These are phyloP conservation scores for Aaosphaeria pasadenensis DNA, from an alignment of 2,329 filamentous ascomycete genomes.

Conservation along the genomic window DNA sequence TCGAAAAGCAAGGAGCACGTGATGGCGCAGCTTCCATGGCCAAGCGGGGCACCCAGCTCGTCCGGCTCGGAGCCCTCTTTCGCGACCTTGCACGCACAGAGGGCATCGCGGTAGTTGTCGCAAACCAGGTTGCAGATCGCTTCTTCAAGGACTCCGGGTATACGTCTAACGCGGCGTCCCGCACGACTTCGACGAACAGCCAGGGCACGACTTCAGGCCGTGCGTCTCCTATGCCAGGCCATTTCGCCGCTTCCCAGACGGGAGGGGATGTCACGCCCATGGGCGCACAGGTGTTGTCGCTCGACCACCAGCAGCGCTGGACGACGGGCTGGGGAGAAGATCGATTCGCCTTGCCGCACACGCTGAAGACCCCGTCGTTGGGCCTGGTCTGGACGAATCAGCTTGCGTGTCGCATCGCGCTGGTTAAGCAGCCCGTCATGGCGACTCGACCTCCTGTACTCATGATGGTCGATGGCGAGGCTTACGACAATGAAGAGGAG, in stretches of 20 bases:
- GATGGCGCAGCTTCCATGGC: slow-evolving; percentile 57
- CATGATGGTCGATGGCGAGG: slow-evolving; percentile 32
- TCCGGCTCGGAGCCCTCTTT: slow-evolving; percentile 71
- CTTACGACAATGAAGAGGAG: slow-evolving; percentile 39
- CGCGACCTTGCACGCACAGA: slow-evolving; percentile 72
- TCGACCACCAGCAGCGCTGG: slow-evolving; percentile 90
- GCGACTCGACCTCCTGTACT: slow-evolving; percentile 19
- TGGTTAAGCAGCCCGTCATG: slow-evolving; percentile 67
- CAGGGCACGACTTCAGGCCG: slow-evolving; percentile 16
- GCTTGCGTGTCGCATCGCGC: slow-evolving; percentile 74
- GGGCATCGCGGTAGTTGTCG: slow-evolving; percentile 80
- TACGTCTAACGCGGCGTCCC: slow-evolving; percentile 22
- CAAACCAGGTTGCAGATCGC: slow-evolving; percentile 93
- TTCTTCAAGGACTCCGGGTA: slow-evolving; percentile 51
- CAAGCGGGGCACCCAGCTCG: slow-evolving; percentile 71
- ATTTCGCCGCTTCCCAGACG: slow-evolving; percentile 4
- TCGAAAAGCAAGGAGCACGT: slow-evolving; percentile 55
- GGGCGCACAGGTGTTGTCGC: slow-evolving; percentile 59
- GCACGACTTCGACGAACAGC: slow-evolving; percentile 26
- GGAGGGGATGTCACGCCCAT: slow-evolving; percentile 24
- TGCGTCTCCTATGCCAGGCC: slow-evolving; percentile 1
- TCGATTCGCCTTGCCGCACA: slow-evolving; percentile 27
- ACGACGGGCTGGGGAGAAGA: slow-evolving; percentile 91
- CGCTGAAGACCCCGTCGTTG: slow-evolving; percentile 77
- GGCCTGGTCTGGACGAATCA: slow-evolving; percentile 91